phyloP scores from a whole-genome alignment of 2,329 filamentous ascomycete genomes.

The Colletotrichum sp. region DNA sequence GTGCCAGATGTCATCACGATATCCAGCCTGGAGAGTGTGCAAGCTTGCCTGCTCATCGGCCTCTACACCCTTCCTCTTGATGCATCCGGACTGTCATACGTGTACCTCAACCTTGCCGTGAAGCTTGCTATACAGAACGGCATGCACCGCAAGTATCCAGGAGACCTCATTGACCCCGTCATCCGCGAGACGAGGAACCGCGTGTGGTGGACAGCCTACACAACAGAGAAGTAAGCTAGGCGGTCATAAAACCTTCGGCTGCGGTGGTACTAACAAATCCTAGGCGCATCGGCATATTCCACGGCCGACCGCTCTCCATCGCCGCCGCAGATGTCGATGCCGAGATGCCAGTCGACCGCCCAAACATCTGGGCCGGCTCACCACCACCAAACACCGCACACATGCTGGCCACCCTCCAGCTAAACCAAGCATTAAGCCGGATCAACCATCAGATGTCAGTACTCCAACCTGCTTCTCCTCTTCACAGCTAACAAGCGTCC shows the following conservation, averaged over 20 bases:
- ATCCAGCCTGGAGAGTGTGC: conserved; percentile 61
- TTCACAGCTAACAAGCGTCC: neutral
- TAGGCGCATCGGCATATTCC: conserved; percentile 60
- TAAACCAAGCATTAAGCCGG: conserved; percentile 38
- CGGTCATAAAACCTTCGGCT: no score
- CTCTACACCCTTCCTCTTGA: conserved; percentile 61
- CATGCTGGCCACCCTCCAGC: conserved; percentile 47
- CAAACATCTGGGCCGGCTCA: conserved; percentile 43
- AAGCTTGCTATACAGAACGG: conserved; percentile 65
- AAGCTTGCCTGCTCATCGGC: conserved; percentile 61
- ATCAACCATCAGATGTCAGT: conserved; percentile 44
- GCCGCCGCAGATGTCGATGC: conserved; percentile 58
- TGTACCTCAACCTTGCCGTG: conserved; percentile 60
- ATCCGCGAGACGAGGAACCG: conserved; percentile 59
- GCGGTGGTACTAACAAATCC: conserved; percentile 12
- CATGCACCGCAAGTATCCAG: conserved; percentile 59
- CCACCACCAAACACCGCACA: conserved; percentile 48
- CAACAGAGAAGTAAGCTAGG: conserved; percentile 53
- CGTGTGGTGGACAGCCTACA: conserved; percentile 63
- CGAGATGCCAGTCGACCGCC: conserved; percentile 52
- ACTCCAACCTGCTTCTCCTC: rapidly evolving
- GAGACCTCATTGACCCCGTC: conserved; percentile 49
- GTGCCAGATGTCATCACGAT: conserved; percentile 62
- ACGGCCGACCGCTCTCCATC: conserved; percentile 60
- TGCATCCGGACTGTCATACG: conserved; percentile 60